phyloP scores from a whole-genome alignment of 441 rosid species.

The Populus hybrid region DNA sequence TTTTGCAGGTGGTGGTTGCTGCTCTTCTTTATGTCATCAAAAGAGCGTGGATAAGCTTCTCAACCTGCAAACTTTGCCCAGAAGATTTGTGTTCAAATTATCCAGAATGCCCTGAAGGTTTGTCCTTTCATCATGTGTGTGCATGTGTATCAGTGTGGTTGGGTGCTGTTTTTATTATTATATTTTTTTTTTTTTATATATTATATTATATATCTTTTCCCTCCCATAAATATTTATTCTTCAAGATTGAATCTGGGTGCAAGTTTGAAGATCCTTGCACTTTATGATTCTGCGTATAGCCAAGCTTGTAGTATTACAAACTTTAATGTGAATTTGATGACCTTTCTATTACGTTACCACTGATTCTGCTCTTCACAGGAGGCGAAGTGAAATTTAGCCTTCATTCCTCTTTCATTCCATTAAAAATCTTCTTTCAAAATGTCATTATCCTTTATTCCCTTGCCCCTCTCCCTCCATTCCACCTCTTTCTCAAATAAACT shows the following conservation, averaged over 20 bases:
- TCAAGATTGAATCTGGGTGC: background rate
- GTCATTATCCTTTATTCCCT: no score
- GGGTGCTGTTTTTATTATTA: background rate
- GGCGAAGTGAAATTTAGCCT: no score
- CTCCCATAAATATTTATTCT: background rate
- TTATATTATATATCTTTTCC: no score
- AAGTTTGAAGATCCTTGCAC: background rate
- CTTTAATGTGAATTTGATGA: background rate
- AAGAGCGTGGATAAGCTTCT: slow-evolving; percentile 68
- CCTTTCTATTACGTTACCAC: background rate
- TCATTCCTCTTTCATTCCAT: no score
- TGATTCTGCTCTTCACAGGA: accelerated
- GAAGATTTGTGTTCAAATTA: slow-evolving; percentile 82
- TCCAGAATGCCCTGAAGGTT: slow-evolving; percentile 87
- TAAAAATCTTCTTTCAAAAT: no score
- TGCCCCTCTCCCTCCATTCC: no score
- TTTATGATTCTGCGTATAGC: background rate
- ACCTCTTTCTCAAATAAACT: no score
- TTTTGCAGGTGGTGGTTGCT: slow-evolving; percentile 73
- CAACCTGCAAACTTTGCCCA: slow-evolving; percentile 80
- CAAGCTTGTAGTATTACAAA: background rate
- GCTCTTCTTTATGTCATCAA: slow-evolving; percentile 79
- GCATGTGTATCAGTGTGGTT: background rate
- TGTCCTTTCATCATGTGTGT: background rate
- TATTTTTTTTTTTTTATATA: no score